phyloP scores from a whole-genome alignment of 2,329 filamentous ascomycete genomes.

The Colletotrichum theobromicola region DNA sequence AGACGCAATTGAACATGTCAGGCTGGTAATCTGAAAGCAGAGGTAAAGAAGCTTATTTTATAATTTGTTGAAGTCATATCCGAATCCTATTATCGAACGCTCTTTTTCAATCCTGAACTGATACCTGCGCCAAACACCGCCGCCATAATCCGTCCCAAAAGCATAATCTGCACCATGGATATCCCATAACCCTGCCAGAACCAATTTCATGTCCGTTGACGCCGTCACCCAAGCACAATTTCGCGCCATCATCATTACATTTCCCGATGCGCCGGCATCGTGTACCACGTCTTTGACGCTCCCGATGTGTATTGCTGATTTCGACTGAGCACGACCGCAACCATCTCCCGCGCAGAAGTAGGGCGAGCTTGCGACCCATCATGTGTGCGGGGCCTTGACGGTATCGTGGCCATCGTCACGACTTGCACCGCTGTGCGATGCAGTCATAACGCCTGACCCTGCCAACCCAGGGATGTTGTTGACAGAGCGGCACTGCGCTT shows the following conservation, averaged over 20 bases:
- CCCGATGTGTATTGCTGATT: background rate
- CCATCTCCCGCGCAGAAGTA: background rate
- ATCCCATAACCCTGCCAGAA: background rate
- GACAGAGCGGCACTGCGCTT: background rate
- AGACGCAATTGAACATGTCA: background rate
- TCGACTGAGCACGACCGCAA: background rate
- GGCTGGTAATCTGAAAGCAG: background rate
- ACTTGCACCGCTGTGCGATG: conserved; percentile 7
- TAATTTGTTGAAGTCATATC: background rate
- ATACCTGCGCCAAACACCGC: background rate
- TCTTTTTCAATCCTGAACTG: background rate
- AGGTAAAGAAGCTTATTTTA: background rate
- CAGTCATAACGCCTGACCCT: conserved; percentile 16
- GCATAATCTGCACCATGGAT: background rate
- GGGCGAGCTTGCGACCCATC: background rate
- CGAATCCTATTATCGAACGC: background rate
- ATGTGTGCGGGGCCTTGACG: background rate
- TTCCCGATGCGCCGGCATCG: background rate
- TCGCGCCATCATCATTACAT: background rate
- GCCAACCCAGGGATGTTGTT: background rate
- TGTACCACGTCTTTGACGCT: background rate
- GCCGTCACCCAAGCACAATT: background rate
- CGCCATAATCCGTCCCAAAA: background rate
- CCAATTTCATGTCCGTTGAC: background rate
- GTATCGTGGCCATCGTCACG: conserved; percentile 8